Evolutionary conservation across 129 eudicot species (phyloP).

Genomic region (Flaveria ramosissima): DNA sequence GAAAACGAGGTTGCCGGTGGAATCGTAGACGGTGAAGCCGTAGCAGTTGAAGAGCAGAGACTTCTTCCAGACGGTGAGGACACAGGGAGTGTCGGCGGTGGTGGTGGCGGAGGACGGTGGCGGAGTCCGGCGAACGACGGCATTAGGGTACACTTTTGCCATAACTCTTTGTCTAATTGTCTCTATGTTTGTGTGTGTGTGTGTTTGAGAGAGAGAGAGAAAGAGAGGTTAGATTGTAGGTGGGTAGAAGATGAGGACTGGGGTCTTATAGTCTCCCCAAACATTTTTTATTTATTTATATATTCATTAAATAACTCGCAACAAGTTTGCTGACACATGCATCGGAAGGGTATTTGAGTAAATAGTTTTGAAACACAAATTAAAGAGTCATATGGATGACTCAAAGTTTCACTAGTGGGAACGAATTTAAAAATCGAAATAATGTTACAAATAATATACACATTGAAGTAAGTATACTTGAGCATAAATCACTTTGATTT

Average conservation of each 20-base stretch:
- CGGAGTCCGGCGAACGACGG: conserved; percentile 5
- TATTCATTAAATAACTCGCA: not conserved
- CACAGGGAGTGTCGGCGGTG: conserved; percentile 4
- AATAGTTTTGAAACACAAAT: no score
- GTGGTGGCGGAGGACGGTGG: not conserved
- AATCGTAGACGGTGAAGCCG: conserved; percentile 72
- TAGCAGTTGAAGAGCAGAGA: conserved; percentile 68
- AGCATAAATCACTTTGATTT: no score
- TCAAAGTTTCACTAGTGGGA: no score
- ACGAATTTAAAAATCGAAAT: no score
- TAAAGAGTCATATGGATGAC: no score
- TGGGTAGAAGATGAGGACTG: not conserved
- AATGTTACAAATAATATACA: no score
- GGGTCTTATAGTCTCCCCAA: conserved; percentile 20
- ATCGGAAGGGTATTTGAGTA: no score
- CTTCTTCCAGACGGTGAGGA: conserved; percentile 76
- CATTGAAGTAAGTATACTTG: no score
- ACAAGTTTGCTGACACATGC: not conserved
- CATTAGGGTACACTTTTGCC: conserved; percentile 40
- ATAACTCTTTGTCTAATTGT: conserved; percentile 1
- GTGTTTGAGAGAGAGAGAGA: not conserved
- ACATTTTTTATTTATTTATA: not conserved
- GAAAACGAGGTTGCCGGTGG: conserved; percentile 59
- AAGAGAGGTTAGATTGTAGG: not conserved
- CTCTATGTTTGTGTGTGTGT: not conserved